A percentile compares a stretch with the other conserved stretches of the same genome.
Evolutionary conservation across 192 early-diverging fungal species (phyloP).

Genomic region (Coemansia sp.): DNA sequence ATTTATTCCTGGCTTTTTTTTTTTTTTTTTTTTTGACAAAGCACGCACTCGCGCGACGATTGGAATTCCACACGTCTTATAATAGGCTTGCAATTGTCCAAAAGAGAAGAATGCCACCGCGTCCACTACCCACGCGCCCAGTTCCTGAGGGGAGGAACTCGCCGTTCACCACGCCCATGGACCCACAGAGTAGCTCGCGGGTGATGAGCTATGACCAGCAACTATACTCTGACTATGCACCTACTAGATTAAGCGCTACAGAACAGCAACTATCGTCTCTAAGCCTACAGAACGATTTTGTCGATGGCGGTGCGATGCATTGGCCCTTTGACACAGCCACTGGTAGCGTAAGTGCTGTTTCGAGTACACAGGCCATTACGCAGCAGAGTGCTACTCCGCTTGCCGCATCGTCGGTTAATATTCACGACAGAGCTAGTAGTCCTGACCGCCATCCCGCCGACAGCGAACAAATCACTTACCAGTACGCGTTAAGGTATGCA

Average conservation of each 20-base stretch:
- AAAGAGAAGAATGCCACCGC: conserved; percentile 11
- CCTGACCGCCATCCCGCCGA: conserved; percentile 7
- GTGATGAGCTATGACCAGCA: not conserved
- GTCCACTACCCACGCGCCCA: conserved; percentile 16
- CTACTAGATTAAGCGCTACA: not conserved
- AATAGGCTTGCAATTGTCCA: not conserved
- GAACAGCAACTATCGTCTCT: conserved; percentile 13
- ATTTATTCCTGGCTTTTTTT: not conserved
- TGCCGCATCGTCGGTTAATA: not conserved
- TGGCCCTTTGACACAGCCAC: conserved; percentile 13
- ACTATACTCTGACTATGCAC: not conserved
- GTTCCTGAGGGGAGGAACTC: not conserved
- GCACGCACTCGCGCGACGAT: not conserved
- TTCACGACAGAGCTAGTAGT: not conserved
- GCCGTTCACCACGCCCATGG: conserved; percentile 2
- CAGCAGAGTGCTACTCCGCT: not conserved
- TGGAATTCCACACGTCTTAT: not conserved
- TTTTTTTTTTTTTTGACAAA: not conserved
- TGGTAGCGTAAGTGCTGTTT: not conserved
- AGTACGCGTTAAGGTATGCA: conserved; percentile 57
- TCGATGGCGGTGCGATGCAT: conserved; percentile 10
- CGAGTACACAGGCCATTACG: not conserved
- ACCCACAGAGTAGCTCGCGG: not conserved
- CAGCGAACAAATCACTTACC: conserved; percentile 43
- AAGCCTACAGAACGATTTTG: conserved; percentile 13